Evolutionary conservation across 768 basidiomycete genomes (phyloP), one percentile per base, ranked within the genome.

Genomic region (Mycena kentingensis): DNA sequence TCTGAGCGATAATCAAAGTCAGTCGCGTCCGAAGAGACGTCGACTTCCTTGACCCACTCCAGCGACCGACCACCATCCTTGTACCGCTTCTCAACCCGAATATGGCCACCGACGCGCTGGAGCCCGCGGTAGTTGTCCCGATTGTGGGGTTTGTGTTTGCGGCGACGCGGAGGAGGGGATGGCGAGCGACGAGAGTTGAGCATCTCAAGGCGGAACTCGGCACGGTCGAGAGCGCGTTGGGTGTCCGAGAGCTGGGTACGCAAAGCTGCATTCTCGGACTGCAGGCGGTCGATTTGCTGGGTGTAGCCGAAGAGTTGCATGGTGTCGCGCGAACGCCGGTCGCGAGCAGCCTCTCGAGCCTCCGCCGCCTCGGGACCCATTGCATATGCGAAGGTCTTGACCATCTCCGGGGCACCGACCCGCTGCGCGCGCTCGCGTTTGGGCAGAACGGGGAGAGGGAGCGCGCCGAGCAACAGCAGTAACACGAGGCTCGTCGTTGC

Each of bases 171-270:
- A 16, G 18, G 34, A 44, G n/a, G 32, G 22, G 34, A 46, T 28
- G 46, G 37, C 34, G 43, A 52, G 32, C 49, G 27, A 28, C 29
- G 44, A 25, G 34, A 28, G 36, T 29, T 32, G 34, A 38, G 27
- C n/a, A 56, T 34, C 53, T 54, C 38, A 1, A 59, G 34, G 34
- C 54, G 34, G 27, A 63, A 39, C 19, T 63, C 53, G 21, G 57
- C 51, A 8, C 38, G 51, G 39, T 65, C 60, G 29, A 18, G 46
- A 12, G 36, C 51, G 10, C 46, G 51, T 28, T 60, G 56, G 2
- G 52, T 37, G 12, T 57, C 45, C 24, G 54, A 43, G 24, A 51
- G 12, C 12, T 27, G 45, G 26, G 31, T 13, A 31, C 60, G 49
- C n/a, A 57, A 44, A 11, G 46, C 36, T 18, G 46, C 44, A 37